These are phyloP conservation scores for Heritiera littoralis DNA, from an alignment of 345 rosid species.

Conservation along the genomic window DNA sequence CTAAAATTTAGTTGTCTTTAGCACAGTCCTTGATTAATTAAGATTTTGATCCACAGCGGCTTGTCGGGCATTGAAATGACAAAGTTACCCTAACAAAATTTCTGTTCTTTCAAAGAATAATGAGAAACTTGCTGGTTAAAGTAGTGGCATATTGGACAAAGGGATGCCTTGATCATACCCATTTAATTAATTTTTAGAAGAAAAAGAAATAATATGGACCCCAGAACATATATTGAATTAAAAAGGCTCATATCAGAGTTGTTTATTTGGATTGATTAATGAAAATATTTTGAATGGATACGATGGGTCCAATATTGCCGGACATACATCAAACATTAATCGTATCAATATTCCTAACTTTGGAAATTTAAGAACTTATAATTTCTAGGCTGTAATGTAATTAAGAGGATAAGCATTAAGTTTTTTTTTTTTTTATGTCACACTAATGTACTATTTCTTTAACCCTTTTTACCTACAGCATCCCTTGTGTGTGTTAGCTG, in stretches of 20 bases:
- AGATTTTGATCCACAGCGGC: not conserved
- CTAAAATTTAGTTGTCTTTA: not conserved
- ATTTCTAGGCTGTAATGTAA: not conserved
- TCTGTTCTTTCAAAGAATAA: not conserved
- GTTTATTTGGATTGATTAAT: slow-evolving; percentile 15
- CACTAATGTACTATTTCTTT: no score
- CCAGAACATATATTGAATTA: not conserved
- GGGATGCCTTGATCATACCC: not conserved
- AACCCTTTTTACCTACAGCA: not conserved
- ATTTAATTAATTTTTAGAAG: not conserved
- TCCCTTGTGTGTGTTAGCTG: not conserved
- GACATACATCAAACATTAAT: not conserved
- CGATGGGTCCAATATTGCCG: not conserved
- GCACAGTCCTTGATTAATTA: not conserved
- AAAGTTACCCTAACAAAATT: not conserved
- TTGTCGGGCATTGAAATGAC: not conserved
- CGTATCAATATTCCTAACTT: not conserved
- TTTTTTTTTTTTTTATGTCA: not conserved
- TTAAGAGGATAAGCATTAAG: slow-evolving; percentile 1
- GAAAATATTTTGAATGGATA: not conserved
- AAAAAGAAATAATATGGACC: not conserved
- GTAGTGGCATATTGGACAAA: slow-evolving; percentile 5
- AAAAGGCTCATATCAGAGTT: not conserved
- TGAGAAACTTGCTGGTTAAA: not conserved
- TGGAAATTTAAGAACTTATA: not conserved